These are phyloP conservation scores for Mrakia gelida DNA, from an alignment of 768 basidiomycete species.

Conservation along the genomic window DNA sequence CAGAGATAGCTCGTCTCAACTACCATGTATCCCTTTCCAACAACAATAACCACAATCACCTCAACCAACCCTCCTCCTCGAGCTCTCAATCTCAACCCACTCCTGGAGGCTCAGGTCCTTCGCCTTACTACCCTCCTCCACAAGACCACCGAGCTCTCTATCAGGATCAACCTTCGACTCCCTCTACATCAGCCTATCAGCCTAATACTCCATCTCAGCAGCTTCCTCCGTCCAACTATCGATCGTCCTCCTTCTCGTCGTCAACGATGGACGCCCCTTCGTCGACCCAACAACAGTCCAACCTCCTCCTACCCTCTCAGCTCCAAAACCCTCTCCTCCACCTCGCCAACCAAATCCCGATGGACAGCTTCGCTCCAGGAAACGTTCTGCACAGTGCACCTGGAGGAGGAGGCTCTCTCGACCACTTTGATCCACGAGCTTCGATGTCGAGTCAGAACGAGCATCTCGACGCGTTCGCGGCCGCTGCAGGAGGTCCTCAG, in stretches of 20 bases:
- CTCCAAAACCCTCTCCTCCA: constrained; percentile 2
- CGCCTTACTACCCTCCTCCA: background rate
- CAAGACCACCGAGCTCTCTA: background rate
- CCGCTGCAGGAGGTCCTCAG: background rate
- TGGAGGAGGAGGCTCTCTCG: background rate
- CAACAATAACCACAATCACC: too few relatives aligned
- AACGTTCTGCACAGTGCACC: background rate
- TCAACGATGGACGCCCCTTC: background rate
- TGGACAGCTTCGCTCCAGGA: background rate
- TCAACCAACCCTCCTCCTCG: constrained; percentile 1
- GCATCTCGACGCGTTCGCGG: background rate
- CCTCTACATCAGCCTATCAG: background rate
- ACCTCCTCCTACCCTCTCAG: background rate
- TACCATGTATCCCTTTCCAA: background rate
- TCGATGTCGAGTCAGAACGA: background rate
- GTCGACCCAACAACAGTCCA: background rate
- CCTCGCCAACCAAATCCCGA: constrained; percentile 2
- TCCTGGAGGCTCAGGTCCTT: background rate
- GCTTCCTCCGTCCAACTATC: background rate
- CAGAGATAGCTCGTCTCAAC: constrained; percentile 13
- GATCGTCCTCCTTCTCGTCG: constrained; percentile 1
- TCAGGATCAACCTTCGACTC: background rate
- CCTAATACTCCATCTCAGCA: background rate
- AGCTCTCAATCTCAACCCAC: constrained; percentile 6
- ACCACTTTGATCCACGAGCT: background rate